Evolutionary conservation across 257 asterid genomes (phyloP).

Genomic region (Misopates orontium): DNA sequence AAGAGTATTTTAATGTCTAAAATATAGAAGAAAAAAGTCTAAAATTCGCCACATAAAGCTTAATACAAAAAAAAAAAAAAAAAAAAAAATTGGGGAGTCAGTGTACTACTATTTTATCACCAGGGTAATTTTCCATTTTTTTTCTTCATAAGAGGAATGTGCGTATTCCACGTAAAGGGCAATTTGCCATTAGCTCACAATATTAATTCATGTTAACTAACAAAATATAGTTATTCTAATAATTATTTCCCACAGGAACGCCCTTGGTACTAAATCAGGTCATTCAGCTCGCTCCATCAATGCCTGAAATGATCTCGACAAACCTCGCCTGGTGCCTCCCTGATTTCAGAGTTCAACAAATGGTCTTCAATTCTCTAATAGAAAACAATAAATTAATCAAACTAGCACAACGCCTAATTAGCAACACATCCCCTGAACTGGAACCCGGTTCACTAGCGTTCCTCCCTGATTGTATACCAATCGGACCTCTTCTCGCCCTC

Average conservation of each 20-base stretch:
- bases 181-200: too few relatives aligned
- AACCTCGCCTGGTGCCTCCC: conserved; percentile 46
- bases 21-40: too few relatives aligned
- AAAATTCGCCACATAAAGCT: too few relatives aligned
- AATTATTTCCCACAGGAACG: conserved; percentile 32
- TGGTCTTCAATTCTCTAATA: conserved; percentile 24
- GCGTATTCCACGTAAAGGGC: too few relatives aligned
- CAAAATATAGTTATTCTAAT: not conserved
- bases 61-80: too few relatives aligned
- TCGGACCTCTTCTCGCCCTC: conserved; percentile 54
- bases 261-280: conserved; percentile 37
- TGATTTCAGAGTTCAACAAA: conserved; percentile 31
- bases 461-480: conserved; percentile 33
- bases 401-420: conserved; percentile 18
- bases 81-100: too few relatives aligned
- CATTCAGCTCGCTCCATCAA: conserved; percentile 45
- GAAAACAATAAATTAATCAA: conserved; percentile 16
- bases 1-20: too few relatives aligned
- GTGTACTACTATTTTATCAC: too few relatives aligned
- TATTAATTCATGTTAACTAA: not conserved
- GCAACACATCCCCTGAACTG: conserved; percentile 45
- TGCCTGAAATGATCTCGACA: conserved; percentile 44
- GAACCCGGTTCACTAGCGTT: conserved; percentile 42
- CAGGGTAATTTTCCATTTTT: too few relatives aligned
- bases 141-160: too few relatives aligned